Conservation (phyloP, 768 basidiomycete species). For the Pleurotus salmoneostramineus region DNA sequence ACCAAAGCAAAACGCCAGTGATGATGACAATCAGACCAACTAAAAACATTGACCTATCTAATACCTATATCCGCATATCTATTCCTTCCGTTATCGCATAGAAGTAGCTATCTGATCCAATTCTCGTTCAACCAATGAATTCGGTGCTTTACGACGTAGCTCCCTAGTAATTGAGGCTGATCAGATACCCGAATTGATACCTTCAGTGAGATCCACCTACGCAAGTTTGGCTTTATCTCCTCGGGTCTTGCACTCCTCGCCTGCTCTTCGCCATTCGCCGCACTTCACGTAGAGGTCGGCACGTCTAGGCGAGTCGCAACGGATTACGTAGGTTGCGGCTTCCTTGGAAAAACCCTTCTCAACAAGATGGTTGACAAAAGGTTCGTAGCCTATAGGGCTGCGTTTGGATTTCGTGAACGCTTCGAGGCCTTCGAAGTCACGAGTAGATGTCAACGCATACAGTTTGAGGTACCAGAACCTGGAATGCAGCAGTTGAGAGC, state of each 20-base stretch:
- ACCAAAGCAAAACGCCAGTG: neutral
- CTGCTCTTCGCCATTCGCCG: slow-evolving; percentile 87
- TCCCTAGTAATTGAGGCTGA: slow-evolving; percentile 39
- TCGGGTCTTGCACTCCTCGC: slow-evolving; percentile 85
- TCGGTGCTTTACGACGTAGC: slow-evolving; percentile 70
- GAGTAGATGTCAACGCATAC: slow-evolving; percentile 69
- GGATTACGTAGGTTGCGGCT: slow-evolving; percentile 72
- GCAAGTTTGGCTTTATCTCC: slow-evolving; percentile 81
- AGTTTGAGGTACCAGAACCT: slow-evolving; percentile 96
- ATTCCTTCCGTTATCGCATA: slow-evolving; percentile 51
- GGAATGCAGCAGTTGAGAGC: slow-evolving; percentile 6
- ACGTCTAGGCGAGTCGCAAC: slow-evolving; percentile 80
- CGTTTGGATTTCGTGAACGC: slow-evolving; percentile 81
- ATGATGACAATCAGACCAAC: neutral
- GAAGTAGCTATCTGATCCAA: slow-evolving; percentile 58
- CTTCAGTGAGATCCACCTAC: slow-evolving; percentile 43
- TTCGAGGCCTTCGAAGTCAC: slow-evolving; percentile 87
- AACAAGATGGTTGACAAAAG: slow-evolving; percentile 79
- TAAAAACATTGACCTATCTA: neutral
- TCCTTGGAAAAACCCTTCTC: slow-evolving; percentile 72
- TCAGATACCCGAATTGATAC: too few relatives aligned
- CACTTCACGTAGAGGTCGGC: slow-evolving; percentile 88
- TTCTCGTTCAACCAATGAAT: slow-evolving; percentile 77
- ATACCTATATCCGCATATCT: neutral
- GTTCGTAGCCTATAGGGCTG: slow-evolving; percentile 94